Evolutionary conservation across 2,329 filamentous ascomycete genomes (phyloP).

Genomic region (Harringtonia aguacate): DNA sequence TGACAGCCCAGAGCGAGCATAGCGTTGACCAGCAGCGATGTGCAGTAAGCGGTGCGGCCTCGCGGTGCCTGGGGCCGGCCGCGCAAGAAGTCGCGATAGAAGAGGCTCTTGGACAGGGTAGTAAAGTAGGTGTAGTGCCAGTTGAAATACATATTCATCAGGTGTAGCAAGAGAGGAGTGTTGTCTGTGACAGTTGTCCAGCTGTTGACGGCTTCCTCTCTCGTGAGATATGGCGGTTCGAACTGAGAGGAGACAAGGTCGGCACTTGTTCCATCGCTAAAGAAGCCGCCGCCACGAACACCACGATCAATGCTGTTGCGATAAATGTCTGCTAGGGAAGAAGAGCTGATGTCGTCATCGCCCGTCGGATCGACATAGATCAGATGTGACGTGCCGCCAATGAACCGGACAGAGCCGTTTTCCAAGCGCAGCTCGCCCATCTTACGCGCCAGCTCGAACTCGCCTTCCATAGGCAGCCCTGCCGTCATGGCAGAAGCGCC

Average conservation of each 20-base stretch:
- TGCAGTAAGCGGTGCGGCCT: slow-evolving; percentile 66
- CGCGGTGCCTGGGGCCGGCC: slow-evolving; percentile 47
- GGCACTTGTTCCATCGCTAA: slow-evolving; percentile 7
- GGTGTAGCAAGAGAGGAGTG: slow-evolving; percentile 66
- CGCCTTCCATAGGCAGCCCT: slow-evolving; percentile 39
- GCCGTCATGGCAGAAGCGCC: slow-evolving; percentile 19
- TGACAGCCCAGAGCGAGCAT: slow-evolving; percentile 91
- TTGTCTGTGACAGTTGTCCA: slow-evolving; percentile 86
- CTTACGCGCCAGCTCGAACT: slow-evolving; percentile 78
- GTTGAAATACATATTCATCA: slow-evolving; percentile 95
- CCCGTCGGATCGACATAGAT: slow-evolving; percentile 57
- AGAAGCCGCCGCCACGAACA: background rate
- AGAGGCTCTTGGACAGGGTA: slow-evolving; percentile 74
- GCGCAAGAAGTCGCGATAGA: slow-evolving; percentile 72
- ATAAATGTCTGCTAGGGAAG: too few relatives aligned
- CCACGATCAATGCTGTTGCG: background rate
- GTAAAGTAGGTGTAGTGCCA: slow-evolving; percentile 98
- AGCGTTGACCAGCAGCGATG: slow-evolving; percentile 79
- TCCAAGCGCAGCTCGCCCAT: slow-evolving; percentile 87
- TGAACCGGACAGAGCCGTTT: slow-evolving; percentile 80
- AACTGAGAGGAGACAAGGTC: slow-evolving; percentile 29
- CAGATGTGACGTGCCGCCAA: slow-evolving; percentile 88
- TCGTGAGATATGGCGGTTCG: slow-evolving; percentile 24
- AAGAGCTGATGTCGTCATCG: background rate
- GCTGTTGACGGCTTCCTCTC: slow-evolving; percentile 63